Base-by-base conservation (phyloP, 1,139 yeast genomes). In the Saccharomyces hybrid region DNA sequence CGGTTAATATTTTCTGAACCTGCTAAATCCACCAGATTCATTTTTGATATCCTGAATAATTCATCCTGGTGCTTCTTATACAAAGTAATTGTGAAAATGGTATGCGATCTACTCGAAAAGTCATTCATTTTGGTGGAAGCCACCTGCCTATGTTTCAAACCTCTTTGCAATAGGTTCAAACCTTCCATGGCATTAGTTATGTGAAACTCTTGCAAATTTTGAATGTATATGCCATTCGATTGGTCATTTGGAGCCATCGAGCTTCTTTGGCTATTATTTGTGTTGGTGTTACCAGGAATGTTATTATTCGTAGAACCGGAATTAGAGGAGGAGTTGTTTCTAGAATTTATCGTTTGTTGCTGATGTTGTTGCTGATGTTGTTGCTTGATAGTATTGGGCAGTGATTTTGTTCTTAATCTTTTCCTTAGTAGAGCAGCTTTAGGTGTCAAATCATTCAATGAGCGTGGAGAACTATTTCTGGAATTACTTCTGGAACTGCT, bases 11-110 rank as follows among this genome's bases (percentile, higher is more conserved):
- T 82, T 68, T 86, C 93, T 7, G 89, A 83, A 0, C 93, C 95
- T 0, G 93, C 95, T 58, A 86, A 76, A 73, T 86, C 93, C 2
- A 86, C 93, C 49, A 86, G 72, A 66, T 85, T 86, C 78, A 86
- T 82, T 61, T 85, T 86, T 1, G 90, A 83, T 14, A 81, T 73
- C 55, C 78, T 75, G 57, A 77, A 71, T 41, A 79, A 73, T 42
- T 71, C 74, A 8, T 76, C 74, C 41, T 61, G 67, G 52, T 52
- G 70, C 66, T 63, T 78, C 59, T 78, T 80, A 64, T 78, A 79
- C 51, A 85, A 71, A 50, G 78, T 78, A 19, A 86, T 77, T 1
- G 88, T 81, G 67, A 85, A 84, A 2, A 86, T 82, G 0, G 91
- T 82, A 64, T 86, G 93, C 0, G 90, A 84, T 64, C 93, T 73